Evolutionary conservation across 2,329 filamentous ascomycete species (phyloP).

Genomic region (Ceratocystis albifundus): DNA sequence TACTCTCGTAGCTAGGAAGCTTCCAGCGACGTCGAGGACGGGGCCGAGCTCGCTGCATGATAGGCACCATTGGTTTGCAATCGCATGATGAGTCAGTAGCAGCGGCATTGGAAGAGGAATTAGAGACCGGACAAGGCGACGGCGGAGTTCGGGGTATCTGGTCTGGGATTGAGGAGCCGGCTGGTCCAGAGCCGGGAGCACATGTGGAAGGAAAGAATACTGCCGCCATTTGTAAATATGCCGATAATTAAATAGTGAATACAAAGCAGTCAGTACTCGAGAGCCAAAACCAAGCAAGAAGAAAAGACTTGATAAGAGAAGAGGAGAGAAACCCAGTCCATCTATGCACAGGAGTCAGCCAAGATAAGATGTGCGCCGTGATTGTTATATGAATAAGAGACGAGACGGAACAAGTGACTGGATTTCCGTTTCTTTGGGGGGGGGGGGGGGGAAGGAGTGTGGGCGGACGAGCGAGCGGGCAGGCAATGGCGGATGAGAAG

Average conservation of each 20-base stretch:
- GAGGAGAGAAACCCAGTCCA: neutral
- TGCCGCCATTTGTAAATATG: constrained; percentile 16
- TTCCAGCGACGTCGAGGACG: constrained; percentile 11
- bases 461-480: neutral
- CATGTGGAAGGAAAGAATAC: constrained; percentile 7
- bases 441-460: constrained; percentile 4
- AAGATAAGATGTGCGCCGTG: neutral
- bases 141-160: neutral
- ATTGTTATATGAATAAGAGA: neutral
- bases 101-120: neutral
- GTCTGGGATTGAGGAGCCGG: neutral
- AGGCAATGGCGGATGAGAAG: neutral
- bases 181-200: neutral
- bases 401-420: constrained; percentile 3
- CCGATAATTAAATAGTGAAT: constrained; percentile 9
- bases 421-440: constrained; percentile 2
- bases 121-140: neutral
- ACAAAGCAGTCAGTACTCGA: constrained; percentile 2
- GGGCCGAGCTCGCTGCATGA: constrained; percentile 18
- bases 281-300: neutral
- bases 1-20: constrained; percentile 7
- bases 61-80: neutral
- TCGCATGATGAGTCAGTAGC: neutral
- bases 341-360: neutral
- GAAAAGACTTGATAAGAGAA: neutral